phyloP scores from a whole-genome alignment of 108 stramenopile genomes.

The Nitzschia putrida region DNA sequence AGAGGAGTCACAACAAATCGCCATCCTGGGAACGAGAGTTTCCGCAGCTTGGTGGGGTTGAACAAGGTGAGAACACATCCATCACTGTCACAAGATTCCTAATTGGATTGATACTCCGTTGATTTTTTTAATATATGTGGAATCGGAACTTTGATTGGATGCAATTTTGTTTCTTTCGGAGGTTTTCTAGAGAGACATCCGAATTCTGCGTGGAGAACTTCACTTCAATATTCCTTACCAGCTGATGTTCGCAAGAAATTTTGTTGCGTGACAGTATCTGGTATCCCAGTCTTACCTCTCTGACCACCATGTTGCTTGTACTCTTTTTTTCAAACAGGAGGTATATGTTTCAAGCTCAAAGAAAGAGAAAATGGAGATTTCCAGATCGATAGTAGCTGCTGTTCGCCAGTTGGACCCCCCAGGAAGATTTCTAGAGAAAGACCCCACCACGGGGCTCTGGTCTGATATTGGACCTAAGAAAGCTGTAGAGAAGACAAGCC shows the following conservation, averaged over 20 bases:
- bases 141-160: too few species aligned
- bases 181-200: neutral
- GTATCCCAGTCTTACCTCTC: neutral
- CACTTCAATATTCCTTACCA: too few species aligned
- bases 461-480: conserved; percentile 73
- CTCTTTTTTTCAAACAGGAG: conserved; percentile 40
- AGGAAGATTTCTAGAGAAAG: conserved; percentile 77
- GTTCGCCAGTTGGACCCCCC: conserved; percentile 63
- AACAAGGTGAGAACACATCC: conserved; percentile 48
- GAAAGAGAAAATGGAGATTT: conserved; percentile 77
- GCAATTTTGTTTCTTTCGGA: too few species aligned
- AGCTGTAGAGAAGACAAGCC: conserved; percentile 76
- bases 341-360: conserved; percentile 78
- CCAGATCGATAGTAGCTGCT: conserved; percentile 78
- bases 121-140: too few species aligned
- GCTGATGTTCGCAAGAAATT: neutral
- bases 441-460: conserved; percentile 50
- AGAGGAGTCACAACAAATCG: conserved; percentile 71
- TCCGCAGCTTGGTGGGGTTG: conserved; percentile 54
- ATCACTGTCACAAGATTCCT: neutral
- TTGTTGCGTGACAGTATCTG: neutral
- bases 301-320: neutral
- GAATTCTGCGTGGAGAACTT: too few species aligned
- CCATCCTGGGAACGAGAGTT: conserved; percentile 69
- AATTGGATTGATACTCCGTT: neutral